Evolutionary conservation across 2,329 filamentous ascomycete species (phyloP).

Genomic region (Fusarium sp.): DNA sequence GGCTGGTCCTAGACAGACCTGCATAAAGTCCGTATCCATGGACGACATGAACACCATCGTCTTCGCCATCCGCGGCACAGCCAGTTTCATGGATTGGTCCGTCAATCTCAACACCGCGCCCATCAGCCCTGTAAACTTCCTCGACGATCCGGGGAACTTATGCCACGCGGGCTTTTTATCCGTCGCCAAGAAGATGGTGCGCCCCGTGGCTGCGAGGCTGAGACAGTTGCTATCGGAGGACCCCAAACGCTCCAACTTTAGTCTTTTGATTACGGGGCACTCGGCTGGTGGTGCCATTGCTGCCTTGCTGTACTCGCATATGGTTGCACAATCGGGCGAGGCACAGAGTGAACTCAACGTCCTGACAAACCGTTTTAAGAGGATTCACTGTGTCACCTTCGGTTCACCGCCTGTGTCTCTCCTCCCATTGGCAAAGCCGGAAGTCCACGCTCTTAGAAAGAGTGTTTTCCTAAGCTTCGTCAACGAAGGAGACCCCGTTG

Average conservation of each 20-base stretch:
- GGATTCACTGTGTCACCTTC: conserved; percentile 87
- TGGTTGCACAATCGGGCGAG: conserved; percentile 71
- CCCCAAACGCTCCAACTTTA: conserved; percentile 73
- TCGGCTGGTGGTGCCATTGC: conserved; percentile 89
- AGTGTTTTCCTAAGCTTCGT: conserved; percentile 84
- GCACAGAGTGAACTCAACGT: conserved; percentile 76
- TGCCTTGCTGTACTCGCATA: conserved; percentile 83
- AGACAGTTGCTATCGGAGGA: conserved; percentile 79
- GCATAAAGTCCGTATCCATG: conserved; percentile 83
- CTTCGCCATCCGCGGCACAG: conserved; percentile 85
- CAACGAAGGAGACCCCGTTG: conserved; percentile 88
- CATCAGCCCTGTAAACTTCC: conserved; percentile 73
- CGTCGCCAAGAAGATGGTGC: conserved; percentile 81
- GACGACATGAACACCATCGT: conserved; percentile 84
- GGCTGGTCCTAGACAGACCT: conserved; percentile 85
- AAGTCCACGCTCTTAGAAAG: conserved; percentile 65
- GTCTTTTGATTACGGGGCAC: conserved; percentile 86
- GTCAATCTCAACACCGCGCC: conserved; percentile 83
- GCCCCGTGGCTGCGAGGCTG: conserved; percentile 77
- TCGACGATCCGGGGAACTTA: conserved; percentile 82
- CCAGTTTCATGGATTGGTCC: conserved; percentile 87
- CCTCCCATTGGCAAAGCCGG: conserved; percentile 74
- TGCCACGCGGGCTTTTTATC: conserved; percentile 86
- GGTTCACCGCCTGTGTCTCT: conserved; percentile 84
- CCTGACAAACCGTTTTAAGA: conserved; percentile 78